Evolutionary conservation across 1,284 basidiomycete species (phyloP).

Genomic region (Naganishia sp.): DNA sequence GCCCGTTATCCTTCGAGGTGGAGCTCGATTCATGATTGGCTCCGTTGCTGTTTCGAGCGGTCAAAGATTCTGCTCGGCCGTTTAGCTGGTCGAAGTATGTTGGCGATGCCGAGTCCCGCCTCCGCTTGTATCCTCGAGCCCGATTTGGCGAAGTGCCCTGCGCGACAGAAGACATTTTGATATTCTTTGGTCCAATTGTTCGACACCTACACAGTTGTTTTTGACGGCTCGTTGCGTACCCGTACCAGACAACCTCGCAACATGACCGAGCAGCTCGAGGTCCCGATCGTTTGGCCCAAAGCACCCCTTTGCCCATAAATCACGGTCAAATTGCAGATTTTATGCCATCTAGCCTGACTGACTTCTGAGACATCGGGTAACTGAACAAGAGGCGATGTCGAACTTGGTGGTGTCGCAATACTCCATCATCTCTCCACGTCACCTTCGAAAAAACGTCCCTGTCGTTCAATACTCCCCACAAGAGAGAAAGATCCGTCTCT

Average conservation of each 20-base stretch:
- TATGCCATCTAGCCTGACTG: not conserved
- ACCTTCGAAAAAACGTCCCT: no score
- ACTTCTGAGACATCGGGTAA: no score
- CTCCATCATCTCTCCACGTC: no score
- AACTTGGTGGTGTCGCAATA: no score
- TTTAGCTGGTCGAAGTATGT: slow-evolving; percentile 22
- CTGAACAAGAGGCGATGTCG: no score
- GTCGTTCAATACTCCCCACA: no score
- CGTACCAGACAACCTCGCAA: no score
- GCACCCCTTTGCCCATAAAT: no score
- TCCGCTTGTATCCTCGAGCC: slow-evolving; percentile 20
- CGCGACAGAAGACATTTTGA: not conserved
- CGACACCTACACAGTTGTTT: no score
- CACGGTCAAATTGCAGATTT: not conserved
- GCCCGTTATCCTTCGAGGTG: not conserved
- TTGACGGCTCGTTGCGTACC: no score
- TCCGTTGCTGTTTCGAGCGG: not conserved
- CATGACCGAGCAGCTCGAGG: no score
- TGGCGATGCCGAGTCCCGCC: slow-evolving; percentile 23
- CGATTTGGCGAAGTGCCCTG: slow-evolving; percentile 12
- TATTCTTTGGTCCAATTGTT: not conserved
- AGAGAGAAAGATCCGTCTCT: not conserved
- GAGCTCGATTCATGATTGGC: not conserved
- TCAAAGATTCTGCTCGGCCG: not conserved
- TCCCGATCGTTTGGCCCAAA: not conserved